Evolutionary conservation across 2,329 filamentous ascomycete species (phyloP).

Genomic region (Nemania sp.): DNA sequence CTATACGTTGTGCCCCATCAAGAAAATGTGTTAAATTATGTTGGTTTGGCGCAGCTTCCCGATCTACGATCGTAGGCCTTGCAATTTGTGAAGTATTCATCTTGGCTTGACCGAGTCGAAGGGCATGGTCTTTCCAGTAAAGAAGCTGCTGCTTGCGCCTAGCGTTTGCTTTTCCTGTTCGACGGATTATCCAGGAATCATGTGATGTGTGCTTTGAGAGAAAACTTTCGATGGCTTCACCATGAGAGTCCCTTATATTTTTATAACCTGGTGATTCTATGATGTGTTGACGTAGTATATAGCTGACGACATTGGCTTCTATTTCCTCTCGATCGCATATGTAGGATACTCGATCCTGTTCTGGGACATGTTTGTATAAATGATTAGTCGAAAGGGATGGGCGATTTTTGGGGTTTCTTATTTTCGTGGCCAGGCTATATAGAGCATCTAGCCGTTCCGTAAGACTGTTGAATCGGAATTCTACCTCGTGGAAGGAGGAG

Average conservation of each 20-base stretch:
- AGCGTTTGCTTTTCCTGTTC: conserved; percentile 20
- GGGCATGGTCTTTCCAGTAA: conserved; percentile 25
- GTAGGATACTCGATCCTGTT: not conserved
- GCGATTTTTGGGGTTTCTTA: conserved; percentile 24
- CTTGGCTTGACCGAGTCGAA: not conserved
- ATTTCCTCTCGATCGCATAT: conserved; percentile 12
- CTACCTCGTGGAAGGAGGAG: not conserved
- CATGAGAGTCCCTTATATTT: too few species aligned
- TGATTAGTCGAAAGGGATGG: conserved; percentile 16
- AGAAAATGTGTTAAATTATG: not conserved
- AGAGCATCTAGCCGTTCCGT: not conserved
- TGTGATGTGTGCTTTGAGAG: not conserved
- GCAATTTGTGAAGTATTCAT: not conserved
- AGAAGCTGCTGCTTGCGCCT: conserved; percentile 22
- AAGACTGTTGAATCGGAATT: not conserved
- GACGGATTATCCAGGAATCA: conserved; percentile 18
- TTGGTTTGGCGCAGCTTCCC: not conserved
- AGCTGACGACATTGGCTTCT: conserved; percentile 10
- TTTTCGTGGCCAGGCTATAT: conserved; percentile 6
- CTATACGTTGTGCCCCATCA: not conserved
- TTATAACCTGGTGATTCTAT: not conserved
- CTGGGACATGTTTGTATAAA: conserved; percentile 17
- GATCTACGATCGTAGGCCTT: not conserved
- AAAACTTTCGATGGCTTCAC: not conserved
- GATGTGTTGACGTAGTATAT: conserved; percentile 8